Evolutionary conservation across 768 basidiomycete species (phyloP), one percentile per base, ranked within the genome.

Genomic region (Boletus barrowsii): DNA sequence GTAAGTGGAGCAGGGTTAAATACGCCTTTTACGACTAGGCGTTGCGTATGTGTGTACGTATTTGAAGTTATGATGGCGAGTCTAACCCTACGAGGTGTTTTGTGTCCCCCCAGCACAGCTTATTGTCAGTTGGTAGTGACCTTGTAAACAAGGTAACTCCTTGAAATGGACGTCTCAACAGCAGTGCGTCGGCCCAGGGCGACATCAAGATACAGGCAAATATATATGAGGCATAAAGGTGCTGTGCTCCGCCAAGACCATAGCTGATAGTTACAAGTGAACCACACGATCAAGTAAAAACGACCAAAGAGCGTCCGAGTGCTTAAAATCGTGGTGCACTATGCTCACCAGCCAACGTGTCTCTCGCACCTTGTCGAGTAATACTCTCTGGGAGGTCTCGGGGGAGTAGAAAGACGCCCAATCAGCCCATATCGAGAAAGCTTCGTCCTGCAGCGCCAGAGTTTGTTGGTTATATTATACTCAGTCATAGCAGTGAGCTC

Each of bases 341-440:
- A 98, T 75, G 72, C 85, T 95, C 57, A 98, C 84, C 47, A 99
- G 74, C 96, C 96, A 99, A 39, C 89, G 80, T 50, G 83, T 76
- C 52, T 86, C 78, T 43, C 83, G 76, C 39, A 98, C 79, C 6
- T 70, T 56, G 48, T 95, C 86, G 26, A 99, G 76, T n/a, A 95
- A 64, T 39, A 73, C 72, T 47, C 94, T 80, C 50, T 91, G 86
- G 6, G 78, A 73, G 0, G 94, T 93, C 7, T 68, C 77, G 2
- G 90, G 87, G 4, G 87, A 82, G 64, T 93, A 96, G 57, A 90
- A 86, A 18, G 84, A 83, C 13, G 93, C 87, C 97, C 97, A 99
- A 58, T 94, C 89, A 1, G 83, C 79, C 96, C 96, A 99, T 52
- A 94, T 95, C 10, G 86, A 87, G 69, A 97, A 99, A 0, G 93